phyloP scores from a whole-genome alignment of 441 rosid species.

The Erysimum pusillum region DNA sequence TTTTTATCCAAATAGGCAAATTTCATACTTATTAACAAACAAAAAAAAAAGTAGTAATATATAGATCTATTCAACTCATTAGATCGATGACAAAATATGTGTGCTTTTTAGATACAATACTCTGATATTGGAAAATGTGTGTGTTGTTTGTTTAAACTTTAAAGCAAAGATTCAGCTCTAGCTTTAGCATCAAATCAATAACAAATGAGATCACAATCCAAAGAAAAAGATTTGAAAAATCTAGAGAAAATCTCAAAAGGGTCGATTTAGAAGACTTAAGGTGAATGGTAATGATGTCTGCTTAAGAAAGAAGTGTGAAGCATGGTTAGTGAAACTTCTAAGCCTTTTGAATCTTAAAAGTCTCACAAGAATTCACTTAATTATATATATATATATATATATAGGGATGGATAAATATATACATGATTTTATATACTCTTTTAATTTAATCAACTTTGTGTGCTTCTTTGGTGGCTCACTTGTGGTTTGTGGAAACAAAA shows the following conservation, averaged over 20 bases:
- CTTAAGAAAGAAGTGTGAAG: slow-evolving; percentile 37
- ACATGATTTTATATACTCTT: slow-evolving; percentile 18
- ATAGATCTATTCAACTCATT: not conserved
- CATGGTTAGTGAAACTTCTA: slow-evolving; percentile 28
- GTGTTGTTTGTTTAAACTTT: slow-evolving; percentile 17
- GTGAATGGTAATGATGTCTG: slow-evolving; percentile 45
- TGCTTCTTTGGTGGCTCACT: slow-evolving; percentile 30
- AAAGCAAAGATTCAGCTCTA: slow-evolving; percentile 43
- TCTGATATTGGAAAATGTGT: not conserved
- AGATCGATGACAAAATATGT: not conserved
- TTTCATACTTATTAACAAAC: not conserved
- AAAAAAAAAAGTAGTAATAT: not conserved
- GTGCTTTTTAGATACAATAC: slow-evolving; percentile 11
- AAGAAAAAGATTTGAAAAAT: slow-evolving; percentile 42
- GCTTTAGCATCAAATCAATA: slow-evolving; percentile 42
- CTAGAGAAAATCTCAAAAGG: slow-evolving; percentile 45
- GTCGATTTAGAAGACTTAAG: slow-evolving; percentile 35
- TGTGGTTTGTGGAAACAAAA: slow-evolving; percentile 20
- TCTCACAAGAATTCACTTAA: slow-evolving; percentile 26
- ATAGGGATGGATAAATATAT: slow-evolving; percentile 6
- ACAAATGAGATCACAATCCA: slow-evolving; percentile 41
- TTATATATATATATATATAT: not conserved
- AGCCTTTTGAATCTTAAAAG: slow-evolving; percentile 33
- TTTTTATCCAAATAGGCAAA: not conserved
- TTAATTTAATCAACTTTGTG: not conserved